Conservation (phyloP, 306 rosid species). For the Purshia tridentata region DNA sequence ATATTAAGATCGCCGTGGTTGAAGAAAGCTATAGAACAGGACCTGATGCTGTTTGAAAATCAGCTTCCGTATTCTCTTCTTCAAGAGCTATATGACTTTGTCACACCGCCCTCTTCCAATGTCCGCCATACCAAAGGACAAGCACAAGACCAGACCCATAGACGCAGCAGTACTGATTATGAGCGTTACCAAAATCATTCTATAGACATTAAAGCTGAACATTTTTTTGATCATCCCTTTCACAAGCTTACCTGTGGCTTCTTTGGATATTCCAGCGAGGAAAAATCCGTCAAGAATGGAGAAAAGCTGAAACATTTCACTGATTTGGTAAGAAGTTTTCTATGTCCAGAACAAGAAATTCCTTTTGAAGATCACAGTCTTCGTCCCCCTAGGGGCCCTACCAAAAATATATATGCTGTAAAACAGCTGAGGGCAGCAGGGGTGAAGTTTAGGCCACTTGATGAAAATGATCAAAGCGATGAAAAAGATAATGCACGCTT, state of each 20-base stretch:
- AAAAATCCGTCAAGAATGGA: slow-evolving; percentile 2
- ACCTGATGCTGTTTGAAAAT: slow-evolving; percentile 53
- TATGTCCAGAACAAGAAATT: slow-evolving; percentile 20
- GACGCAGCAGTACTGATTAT: background rate
- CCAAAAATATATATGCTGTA: no score
- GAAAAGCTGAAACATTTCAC: slow-evolving; percentile 33
- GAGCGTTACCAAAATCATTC: background rate
- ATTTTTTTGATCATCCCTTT: background rate
- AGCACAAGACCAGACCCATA: slow-evolving; percentile 9
- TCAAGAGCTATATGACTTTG: slow-evolving; percentile 15
- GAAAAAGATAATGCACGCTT: no score
- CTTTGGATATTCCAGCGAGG: slow-evolving; percentile 1
- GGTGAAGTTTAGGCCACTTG: no score
- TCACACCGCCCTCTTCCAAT: background rate
- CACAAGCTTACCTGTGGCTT: background rate
- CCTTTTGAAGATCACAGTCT: no score
- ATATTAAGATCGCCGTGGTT: slow-evolving; percentile 46
- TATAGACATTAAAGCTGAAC: background rate
- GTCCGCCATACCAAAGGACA: background rate
- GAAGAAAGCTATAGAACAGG: slow-evolving; percentile 29
- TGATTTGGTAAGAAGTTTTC: slow-evolving; percentile 46
- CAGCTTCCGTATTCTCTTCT: slow-evolving; percentile 49
- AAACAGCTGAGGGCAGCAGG: no score
- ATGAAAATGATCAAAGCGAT: no score
- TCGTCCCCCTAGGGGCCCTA: no score